Evolutionary conservation across 78 protist genomes (phyloP).

Genomic region (Chrysochromulina parva): DNA sequence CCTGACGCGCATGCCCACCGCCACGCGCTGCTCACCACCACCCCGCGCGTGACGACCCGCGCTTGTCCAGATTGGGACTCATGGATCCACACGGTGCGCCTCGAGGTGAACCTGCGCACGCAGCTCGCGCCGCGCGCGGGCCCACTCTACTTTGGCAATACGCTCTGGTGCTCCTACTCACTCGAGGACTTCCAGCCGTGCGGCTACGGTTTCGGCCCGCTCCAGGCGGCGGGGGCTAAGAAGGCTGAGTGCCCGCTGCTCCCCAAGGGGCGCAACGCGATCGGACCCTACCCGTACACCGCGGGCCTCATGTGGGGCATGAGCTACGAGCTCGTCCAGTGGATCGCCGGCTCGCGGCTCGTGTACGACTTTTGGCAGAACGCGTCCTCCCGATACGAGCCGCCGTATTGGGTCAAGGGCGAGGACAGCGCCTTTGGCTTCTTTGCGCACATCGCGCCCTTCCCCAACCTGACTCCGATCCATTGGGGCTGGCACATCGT

Average conservation of each 20-base stretch:
- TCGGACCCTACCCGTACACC: slow-evolving; percentile 7
- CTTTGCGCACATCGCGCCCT: slow-evolving; percentile 2
- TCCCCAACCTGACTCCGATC: neutral
- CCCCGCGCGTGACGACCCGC: no score
- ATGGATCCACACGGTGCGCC: neutral
- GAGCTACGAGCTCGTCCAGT: neutral
- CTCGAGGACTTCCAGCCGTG: neutral
- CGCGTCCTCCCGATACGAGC: neutral
- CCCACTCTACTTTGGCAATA: neutral
- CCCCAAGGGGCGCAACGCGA: neutral
- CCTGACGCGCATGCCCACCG: no score
- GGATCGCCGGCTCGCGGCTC: slow-evolving; percentile 13
- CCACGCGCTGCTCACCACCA: no score
- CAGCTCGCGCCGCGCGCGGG: neutral
- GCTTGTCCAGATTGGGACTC: neutral
- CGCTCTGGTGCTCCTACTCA: slow-evolving; percentile 9
- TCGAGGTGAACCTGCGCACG: neutral
- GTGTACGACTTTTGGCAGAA: neutral
- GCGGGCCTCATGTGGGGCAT: slow-evolving; percentile 8
- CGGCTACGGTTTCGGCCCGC: slow-evolving; percentile 9
- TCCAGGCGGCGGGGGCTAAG: neutral
- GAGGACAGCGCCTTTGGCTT: slow-evolving; percentile 15
- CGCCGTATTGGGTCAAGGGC: slow-evolving; percentile 8
- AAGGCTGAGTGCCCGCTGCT: slow-evolving; percentile 1
- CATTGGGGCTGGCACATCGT: neutral